These are phyloP conservation scores for Ophiostoma pallidulum DNA, from an alignment of 2,329 filamentous ascomycete genomes.

Conservation along the genomic window DNA sequence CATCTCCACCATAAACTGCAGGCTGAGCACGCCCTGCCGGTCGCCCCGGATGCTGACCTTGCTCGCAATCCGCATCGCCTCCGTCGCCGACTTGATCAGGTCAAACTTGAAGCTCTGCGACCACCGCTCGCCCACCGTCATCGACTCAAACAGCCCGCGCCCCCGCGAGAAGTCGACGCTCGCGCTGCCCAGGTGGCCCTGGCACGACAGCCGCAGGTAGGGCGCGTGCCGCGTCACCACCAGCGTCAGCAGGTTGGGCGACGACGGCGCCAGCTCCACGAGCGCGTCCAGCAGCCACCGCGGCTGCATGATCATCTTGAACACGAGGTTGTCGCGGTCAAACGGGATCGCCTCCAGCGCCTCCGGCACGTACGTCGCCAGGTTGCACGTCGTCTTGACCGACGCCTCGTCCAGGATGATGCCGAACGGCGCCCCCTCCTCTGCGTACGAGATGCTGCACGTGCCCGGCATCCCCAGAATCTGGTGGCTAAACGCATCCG, in stretches of 20 bases:
- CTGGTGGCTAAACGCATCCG: slow-evolving; percentile 66
- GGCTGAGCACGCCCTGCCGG: slow-evolving; percentile 76
- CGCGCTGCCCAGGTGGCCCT: slow-evolving; percentile 50
- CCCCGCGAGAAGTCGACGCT: slow-evolving; percentile 58
- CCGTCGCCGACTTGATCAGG: slow-evolving; percentile 71
- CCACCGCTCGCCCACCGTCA: slow-evolving; percentile 51
- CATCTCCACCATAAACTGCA: slow-evolving; percentile 94
- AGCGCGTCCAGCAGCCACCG: slow-evolving; percentile 63
- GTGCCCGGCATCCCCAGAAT: slow-evolving; percentile 75
- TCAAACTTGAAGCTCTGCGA: slow-evolving; percentile 77
- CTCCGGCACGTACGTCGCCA: slow-evolving; percentile 79
- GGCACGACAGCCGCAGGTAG: slow-evolving; percentile 63
- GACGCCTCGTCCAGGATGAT: slow-evolving; percentile 79
- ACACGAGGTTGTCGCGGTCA: slow-evolving; percentile 64
- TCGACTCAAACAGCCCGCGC: slow-evolving; percentile 63
- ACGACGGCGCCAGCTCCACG: slow-evolving; percentile 58
- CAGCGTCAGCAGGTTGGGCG: slow-evolving; percentile 63
- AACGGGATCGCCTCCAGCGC: slow-evolving; percentile 76
- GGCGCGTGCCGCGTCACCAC: slow-evolving; percentile 55
- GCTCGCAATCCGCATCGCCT: slow-evolving; percentile 86
- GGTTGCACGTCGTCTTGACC: slow-evolving; percentile 79
- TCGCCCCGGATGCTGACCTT: slow-evolving; percentile 91
- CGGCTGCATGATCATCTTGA: slow-evolving; percentile 92
- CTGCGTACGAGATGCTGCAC: slow-evolving; percentile 70
- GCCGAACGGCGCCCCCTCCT: slow-evolving; percentile 67